These are phyloP conservation scores for Dendrobium nobile DNA, from an alignment of 106 monocot species.

Conservation along the genomic window DNA sequence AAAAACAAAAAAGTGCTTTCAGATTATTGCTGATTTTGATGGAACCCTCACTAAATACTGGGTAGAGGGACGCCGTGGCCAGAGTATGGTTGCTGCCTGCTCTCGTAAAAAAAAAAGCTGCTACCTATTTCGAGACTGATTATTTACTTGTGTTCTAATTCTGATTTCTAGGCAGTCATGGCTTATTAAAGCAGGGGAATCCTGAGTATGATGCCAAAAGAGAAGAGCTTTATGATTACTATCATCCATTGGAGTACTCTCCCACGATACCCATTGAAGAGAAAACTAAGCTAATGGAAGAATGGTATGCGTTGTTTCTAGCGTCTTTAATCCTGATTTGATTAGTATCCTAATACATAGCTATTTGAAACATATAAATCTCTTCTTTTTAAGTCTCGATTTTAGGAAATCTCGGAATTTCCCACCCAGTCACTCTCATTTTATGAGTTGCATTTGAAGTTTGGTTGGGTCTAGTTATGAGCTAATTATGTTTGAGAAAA, in stretches of 20 bases:
- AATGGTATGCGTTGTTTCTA: conserved; percentile 37
- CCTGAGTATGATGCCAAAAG: conserved; percentile 61
- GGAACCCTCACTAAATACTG: conserved; percentile 70
- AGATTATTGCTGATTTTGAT: conserved; percentile 85
- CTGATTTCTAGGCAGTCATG: conserved; percentile 49
- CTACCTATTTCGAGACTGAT: not conserved
- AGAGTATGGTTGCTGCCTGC: conserved; percentile 26
- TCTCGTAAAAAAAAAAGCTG: not conserved
- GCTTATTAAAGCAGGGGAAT: conserved; percentile 70
- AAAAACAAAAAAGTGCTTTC: not conserved
- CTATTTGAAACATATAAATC: not conserved
- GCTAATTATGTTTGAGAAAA: too few species aligned
- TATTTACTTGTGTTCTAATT: conserved; percentile 4
- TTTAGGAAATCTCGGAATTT: too few species aligned
- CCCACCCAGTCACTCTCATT: too few species aligned
- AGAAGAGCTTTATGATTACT: conserved; percentile 57
- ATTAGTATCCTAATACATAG: not conserved
- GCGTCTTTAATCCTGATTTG: not conserved
- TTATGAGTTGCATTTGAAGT: too few species aligned
- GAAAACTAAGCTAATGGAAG: conserved; percentile 83
- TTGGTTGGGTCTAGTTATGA: too few species aligned
- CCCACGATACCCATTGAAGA: conserved; percentile 68
- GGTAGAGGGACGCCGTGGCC: conserved; percentile 62
- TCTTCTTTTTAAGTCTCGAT: too few species aligned
- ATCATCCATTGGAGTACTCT: conserved; percentile 71